Evolutionary conservation across 352 stramenopile genomes (phyloP), one percentile per base, ranked within the genome.

Genomic region (Globisporangium echinulatum): DNA sequence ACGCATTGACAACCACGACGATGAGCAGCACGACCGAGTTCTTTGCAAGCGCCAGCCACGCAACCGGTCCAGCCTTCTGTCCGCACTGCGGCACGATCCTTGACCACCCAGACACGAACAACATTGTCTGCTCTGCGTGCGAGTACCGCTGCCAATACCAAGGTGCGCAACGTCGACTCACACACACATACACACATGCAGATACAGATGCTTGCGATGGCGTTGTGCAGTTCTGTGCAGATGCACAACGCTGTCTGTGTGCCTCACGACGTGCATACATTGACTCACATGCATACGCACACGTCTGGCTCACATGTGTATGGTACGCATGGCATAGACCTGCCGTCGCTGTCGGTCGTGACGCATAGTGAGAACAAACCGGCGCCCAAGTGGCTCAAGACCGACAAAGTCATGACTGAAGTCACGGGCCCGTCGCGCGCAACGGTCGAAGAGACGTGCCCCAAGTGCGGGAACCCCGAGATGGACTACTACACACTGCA

Each of bases 401-500:
- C 74, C 2, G 69, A 89, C 54, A 76, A 84, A 56, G 70, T 75
- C 47, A 80, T 92, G 67, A 89, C 74, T 62, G 67, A 97, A 73
- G 74, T 96, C 74, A 87, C 73, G 58, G 85, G 85, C 37, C 90
- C 94, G 4, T 88, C 88, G 54, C 81, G 92, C 60, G 94, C 94
- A 52, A 98, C 95, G 42, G 96, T 99, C 49, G 96, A 99, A 67
- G 97, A 99, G 82, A 90, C 92, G 49, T 99, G 97, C 68, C 87
- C 97, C 46, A 98, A 98, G 75, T 99, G 97, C 68, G 85, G 79
- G 61, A 93, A 98, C 72, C 87, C 79, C 9, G 85, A 99, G 74
- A 98, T 99, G 72, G 92, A 97, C 69, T 99, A 99, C 80, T 99
- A 99, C 72, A 99, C 97, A 62, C 94, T 99, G 74, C 97, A 99